Evolutionary conservation across 140 eudicot species (phyloP).

Genomic region (Ambrosia hybrid): DNA sequence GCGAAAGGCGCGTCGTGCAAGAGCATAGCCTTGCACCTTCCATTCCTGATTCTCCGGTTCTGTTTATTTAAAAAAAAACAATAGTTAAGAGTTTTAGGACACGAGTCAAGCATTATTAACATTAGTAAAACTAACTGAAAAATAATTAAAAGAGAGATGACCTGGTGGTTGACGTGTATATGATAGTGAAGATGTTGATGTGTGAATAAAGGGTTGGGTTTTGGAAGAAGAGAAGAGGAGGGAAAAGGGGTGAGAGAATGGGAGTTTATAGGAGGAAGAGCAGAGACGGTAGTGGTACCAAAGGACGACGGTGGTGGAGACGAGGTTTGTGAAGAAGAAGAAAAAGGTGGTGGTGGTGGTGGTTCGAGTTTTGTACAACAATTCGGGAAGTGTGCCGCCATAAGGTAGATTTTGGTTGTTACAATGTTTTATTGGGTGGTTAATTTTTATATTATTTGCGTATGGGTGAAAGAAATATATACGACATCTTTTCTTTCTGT

Average conservation of each 20-base stretch:
- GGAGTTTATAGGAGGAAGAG: neutral
- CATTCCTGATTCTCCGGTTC: conserved; percentile 38
- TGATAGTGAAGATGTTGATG: conserved; percentile 19
- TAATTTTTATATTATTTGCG: too few relatives aligned
- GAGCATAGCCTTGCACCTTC: conserved; percentile 65
- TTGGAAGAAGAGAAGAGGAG: conserved; percentile 17
- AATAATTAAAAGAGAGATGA: neutral
- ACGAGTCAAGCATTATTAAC: neutral
- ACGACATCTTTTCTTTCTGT: too few relatives aligned
- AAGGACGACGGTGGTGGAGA: too few relatives aligned
- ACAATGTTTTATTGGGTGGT: too few relatives aligned
- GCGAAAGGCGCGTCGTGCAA: conserved; percentile 74
- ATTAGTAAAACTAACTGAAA: neutral
- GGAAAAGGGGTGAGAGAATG: too few relatives aligned
- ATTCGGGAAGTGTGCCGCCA: too few relatives aligned
- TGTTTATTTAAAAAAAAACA: neutral
- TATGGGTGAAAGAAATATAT: too few relatives aligned
- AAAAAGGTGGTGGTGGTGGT: too few relatives aligned
- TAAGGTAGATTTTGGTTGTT: too few relatives aligned
- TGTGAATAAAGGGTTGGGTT: conserved; percentile 24
- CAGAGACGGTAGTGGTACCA: too few relatives aligned
- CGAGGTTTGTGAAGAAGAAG: too few relatives aligned
- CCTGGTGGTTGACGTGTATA: conserved; percentile 40
- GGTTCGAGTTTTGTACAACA: too few relatives aligned
- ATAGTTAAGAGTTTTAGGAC: conserved; percentile 27